Base-by-base conservation (phyloP, 2,329 filamentous ascomycete genomes). In the Arthrobotrys sphaeroides region DNA sequence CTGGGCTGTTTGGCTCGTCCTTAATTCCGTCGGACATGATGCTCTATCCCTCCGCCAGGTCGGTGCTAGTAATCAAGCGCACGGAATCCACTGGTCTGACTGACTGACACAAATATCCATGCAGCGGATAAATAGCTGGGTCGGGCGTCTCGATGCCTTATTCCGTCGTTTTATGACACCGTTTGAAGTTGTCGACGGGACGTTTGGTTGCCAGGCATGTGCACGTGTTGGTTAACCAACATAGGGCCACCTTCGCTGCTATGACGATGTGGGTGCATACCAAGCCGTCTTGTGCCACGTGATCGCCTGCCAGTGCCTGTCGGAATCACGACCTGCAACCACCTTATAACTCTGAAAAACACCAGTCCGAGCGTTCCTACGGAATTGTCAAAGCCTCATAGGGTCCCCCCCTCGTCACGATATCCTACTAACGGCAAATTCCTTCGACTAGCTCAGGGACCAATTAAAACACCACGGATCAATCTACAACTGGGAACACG, bases 21-120 rank as follows among this genome's bases (percentile, higher is more conserved):
- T 72, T 72, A 40, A 79, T 78, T 65, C 77, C 78, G 16, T 73
- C 79, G 20, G 70, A 72, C 67, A 70, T 70, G 22, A 9, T 45
- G 16, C 13, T 28, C 33, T 45, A n/a, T 18, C 16, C 20, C 18
- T 51, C 5, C 53, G 16, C 16, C 13, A 45, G 40, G 40, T 18
- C 9, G n/a, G 24, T 2, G 57, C 36, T 20, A 18, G n/a, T 16
- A 18, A 62, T 20, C n/a, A 1, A n/a, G 28, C 22, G 24, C 57
- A 33, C 40, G 18, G 16, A 33, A 62, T n/a, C 24, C 33, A 24
- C 31, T 5, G 31, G 16, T 20, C 4, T 18, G n/a, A n/a, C n/a
- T n/a, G n/a, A 18, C 36, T 28, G 26, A 18, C 47, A 22, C 22
- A 26, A 43, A 60, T n/a, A n/a, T n/a, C 36, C 36, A 28, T 13